These are phyloP conservation scores for Alopecurus myosuroides DNA, from an alignment of 176 grass and related monocot genomes.

Conservation along the genomic window DNA sequence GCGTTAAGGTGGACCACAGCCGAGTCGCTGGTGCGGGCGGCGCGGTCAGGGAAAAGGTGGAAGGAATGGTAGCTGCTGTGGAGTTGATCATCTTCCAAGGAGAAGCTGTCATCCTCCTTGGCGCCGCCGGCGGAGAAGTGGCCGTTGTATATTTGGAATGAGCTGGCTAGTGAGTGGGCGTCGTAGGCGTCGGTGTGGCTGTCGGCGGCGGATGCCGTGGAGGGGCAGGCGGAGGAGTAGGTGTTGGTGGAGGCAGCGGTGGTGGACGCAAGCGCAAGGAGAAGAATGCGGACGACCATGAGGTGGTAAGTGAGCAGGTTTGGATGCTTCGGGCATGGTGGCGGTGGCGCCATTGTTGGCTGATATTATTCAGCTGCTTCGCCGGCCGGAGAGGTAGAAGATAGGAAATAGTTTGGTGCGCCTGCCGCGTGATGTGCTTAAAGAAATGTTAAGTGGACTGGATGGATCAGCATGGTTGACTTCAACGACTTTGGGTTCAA, in stretches of 20 bases:
- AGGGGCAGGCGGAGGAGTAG: neutral
- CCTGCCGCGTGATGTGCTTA: neutral
- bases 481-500: no score
- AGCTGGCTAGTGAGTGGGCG: neutral
- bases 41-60: constrained; percentile 8
- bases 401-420: neutral
- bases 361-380: no score
- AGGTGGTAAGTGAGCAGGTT: neutral
- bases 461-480: no score
- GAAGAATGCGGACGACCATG: neutral
- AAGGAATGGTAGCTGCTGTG: constrained; percentile 14
- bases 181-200: neutral
- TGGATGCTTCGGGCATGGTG: neutral
- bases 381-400: neutral
- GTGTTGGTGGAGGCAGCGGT: neutral
- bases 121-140: constrained; percentile 41
- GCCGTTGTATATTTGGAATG: constrained; percentile 9
- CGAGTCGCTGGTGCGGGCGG: neutral
- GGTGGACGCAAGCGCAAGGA: neutral
- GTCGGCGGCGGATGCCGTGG: neutral
- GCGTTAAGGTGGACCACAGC: constrained; percentile 15
- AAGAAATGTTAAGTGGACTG: no score
- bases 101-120: constrained; percentile 6
- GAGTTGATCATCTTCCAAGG: neutral
- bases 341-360: neutral